phyloP scores from a whole-genome alignment of 2,329 filamentous ascomycete genomes.

The Calonectria multiphialidica region DNA sequence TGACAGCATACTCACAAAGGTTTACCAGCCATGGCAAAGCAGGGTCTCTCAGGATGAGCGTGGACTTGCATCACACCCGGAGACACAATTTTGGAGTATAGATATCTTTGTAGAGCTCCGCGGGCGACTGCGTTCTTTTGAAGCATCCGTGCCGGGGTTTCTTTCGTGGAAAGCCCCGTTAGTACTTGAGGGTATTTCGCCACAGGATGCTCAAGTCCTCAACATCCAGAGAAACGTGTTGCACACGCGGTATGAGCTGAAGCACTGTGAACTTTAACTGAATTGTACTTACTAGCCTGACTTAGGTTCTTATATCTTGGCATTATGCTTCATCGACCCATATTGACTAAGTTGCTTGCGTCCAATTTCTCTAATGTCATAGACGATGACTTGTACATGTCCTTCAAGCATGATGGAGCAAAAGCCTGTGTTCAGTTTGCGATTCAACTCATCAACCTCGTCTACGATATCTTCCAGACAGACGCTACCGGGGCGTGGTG shows the following conservation, averaged over 20 bases:
- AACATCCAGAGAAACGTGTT: constrained; percentile 14
- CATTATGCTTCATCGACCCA: constrained; percentile 13
- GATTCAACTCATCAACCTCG: constrained; percentile 44
- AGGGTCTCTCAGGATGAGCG: not conserved
- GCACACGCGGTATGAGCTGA: constrained; percentile 11
- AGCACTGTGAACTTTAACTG: no score
- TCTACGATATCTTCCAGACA: constrained; percentile 45
- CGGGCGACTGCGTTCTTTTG: not conserved
- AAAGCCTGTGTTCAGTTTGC: constrained; percentile 46
- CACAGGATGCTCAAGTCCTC: constrained; percentile 4
- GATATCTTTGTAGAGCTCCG: constrained; percentile 1
- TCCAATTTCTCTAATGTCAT: not conserved
- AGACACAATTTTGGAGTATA: not conserved
- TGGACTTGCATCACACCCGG: not conserved
- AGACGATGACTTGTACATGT: not conserved
- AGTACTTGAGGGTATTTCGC: not conserved
- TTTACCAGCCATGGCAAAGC: constrained; percentile 10
- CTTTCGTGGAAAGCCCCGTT: constrained; percentile 5
- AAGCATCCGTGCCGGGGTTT: not conserved
- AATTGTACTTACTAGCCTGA: not conserved
- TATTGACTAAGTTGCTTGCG: not conserved
- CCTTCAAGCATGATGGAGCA: constrained; percentile 41
- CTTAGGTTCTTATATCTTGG: constrained; percentile 6
- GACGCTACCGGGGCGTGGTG: constrained; percentile 49
- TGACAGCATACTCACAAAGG: constrained; percentile 1